Evolutionary conservation across 176 grass and related monocot genomes (phyloP), one percentile per base, ranked within the genome.

Genomic region (Rhipidocladum racemiflorum): DNA sequence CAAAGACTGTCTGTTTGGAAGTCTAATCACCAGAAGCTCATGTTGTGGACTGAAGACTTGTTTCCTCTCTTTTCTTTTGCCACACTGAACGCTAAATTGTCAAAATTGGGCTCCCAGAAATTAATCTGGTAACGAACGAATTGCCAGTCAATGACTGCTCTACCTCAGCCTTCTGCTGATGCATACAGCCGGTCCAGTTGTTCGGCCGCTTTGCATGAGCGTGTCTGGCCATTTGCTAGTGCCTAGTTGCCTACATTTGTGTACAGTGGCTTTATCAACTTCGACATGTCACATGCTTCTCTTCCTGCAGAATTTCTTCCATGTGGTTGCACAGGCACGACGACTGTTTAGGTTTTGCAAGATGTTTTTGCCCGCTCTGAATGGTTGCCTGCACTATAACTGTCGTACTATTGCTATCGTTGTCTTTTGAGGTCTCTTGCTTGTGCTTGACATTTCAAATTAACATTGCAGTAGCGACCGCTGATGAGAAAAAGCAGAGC

Each of bases 21-120:
- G 43, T 77, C 43, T 71, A 7, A 24, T 25, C 34, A 40, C 44
- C 57, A 5, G 56, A 50, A 56, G 9, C 80, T 71, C 73, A 65
- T 78, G 65, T 49, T n/a, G 80, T 83, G 65, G 80, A 72, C 29
- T 34, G 25, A 20, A 20, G 66, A 78, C 25, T 76, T 35, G 24
- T 45, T 73, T 23, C 15, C 35, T 32, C 45, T 61, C 6, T 2
- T 70, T 70, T 9, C 23, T 17, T 36, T 40, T 61, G n/a, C n/a
- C 36, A 2, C 35, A 38, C 45, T 61, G 49, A 68, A 67, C 36
- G 25, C 40, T 49, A 32, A 75, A 21, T 68, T 59, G 40, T 40
- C 10, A 35, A 68, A 14, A 39, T 24, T 57, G 14, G 16, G 51
- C 7, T 49, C 13, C 3, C 0, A 17, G 18, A 10, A 45, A 34